Base-by-base conservation (phyloP, 2,329 filamentous ascomycete species). In the Didymella glomerata region DNA sequence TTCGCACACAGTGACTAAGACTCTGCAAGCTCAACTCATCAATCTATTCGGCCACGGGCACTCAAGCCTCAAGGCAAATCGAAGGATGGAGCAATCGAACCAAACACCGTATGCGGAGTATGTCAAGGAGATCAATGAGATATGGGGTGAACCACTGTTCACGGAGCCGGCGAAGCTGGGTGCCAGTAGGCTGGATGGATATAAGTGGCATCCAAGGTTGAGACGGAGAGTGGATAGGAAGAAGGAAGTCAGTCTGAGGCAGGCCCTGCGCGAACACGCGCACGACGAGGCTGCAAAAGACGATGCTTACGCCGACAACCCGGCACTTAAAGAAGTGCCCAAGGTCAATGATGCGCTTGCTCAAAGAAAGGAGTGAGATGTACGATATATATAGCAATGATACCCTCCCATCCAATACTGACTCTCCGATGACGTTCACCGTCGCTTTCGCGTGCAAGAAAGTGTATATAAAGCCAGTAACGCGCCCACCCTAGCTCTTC, bases 61-160 rank as follows among this genome's bases (percentile, higher is more conserved):
- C 9, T 71, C 69, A 3, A 49, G 34, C 5, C 63, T 58, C 20
- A 63, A 54, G 20, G 63, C 67, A 16, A 77, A 76, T n/a, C 63
- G 68, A 5, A 60, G 65, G 1, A 68, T 74, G 67, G 63, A 71
- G 53, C 41, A 38, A 4, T 36, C 28, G 1, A 76, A 76, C 30
- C 60, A 27, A 1, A 63, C 58, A 1, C 46, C 62, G 2, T 75
- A 75, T 42, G 24, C 45, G 1, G 51, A 59, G 3, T 75, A 75
- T 49, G 67, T 74, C 2, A 45, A 61, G 2, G 61, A 70, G 20
- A 66, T 71, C 27, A 76, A 76, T 40, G 34, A 40, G 34, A 63
- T 73, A 6, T 76, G 74, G 73, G 74, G 73, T 4, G 60, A 32
- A 2, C 56, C 51, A 10, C 56, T 76, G 8, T 61, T 76, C 8